A percentile compares a stretch with the other conserved stretches of the same genome.
Conservation (phyloP, 2,329 filamentous ascomycete genomes). For the Colletotrichum lini region DNA sequence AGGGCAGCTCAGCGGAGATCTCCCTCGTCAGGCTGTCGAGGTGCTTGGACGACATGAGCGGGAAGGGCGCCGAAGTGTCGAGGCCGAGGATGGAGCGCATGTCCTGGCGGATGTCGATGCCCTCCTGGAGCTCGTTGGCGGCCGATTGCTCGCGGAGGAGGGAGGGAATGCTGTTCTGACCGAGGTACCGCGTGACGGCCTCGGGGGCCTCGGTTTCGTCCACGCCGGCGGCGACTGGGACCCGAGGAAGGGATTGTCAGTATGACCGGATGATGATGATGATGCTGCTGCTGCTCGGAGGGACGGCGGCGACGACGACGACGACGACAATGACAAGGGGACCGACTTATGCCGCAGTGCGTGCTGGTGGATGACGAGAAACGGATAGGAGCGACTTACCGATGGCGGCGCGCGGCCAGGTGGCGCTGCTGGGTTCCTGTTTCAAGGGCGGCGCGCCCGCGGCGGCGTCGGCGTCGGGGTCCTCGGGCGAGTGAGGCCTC, state of each 20-base stretch:
- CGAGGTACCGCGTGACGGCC: constrained; percentile 70
- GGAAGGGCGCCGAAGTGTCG: constrained; percentile 76
- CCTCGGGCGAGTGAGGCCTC: constrained; percentile 61
- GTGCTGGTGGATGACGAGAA: too few species aligned
- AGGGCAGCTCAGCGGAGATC: constrained; percentile 73
- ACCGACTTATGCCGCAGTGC: constrained; percentile 41
- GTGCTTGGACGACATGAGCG: constrained; percentile 75
- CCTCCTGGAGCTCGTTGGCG: constrained; percentile 65
- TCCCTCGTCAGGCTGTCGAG: constrained; percentile 73
- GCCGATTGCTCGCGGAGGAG: constrained; percentile 73
- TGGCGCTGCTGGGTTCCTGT: constrained; percentile 56
- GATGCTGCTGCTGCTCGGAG: constrained; percentile 29
- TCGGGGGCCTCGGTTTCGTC: constrained; percentile 70
- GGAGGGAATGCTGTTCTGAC: constrained; percentile 78
- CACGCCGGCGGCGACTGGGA: constrained; percentile 54
- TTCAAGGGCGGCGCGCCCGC: constrained; percentile 44
- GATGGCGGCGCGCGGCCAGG: constrained; percentile 58
- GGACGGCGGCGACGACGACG: constrained; percentile 18
- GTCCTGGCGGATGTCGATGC: constrained; percentile 72
- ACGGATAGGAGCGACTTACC: constrained; percentile 47
- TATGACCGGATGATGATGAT: constrained; percentile 18
- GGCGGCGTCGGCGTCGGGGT: constrained; percentile 53
- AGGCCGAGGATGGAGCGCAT: constrained; percentile 77
- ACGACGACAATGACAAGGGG: constrained; percentile 13
- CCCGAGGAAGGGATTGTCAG: constrained; percentile 30